Base-by-base conservation (phyloP, 495 filamentous ascomycete species). In the Schizothecium vesticola region DNA sequence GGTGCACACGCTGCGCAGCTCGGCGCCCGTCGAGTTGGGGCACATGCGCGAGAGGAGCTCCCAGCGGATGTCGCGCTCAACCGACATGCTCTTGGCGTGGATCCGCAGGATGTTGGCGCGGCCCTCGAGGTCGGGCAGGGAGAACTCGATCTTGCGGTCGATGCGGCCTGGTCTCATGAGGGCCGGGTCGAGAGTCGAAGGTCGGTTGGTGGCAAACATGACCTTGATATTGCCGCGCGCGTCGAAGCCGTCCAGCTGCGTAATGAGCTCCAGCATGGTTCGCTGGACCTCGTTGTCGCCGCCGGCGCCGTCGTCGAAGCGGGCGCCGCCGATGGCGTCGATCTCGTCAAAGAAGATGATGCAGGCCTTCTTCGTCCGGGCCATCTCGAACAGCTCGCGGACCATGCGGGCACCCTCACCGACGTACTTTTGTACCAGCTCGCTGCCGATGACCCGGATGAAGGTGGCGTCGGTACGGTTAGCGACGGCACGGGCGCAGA, bases 291-390 rank as follows among this genome's bases (percentile, higher is more conserved):
- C 95, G 77, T 99, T 99, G 79, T 99, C 95, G 69, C 95, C 95
- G 72, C 95, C 95, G 57, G 95, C 96, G 59, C 95, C 95, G 74
- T 99, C 95, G 74, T 99, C 95, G 74, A 99, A 98, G 73, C 95
- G 92, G n/a, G 95, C 95, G 69, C 95, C 95, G 75, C 95, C 95
- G 68, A 99, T 91, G 31, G 95, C 95, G 80, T 99, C 95, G 72
- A 99, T 95, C 82, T 99, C 95, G 82, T 99, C 95, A 79, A 99
- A 99, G 89, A 99, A 99, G 81, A 99, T 99, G 76, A 99, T 99
- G 80, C 95, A 99, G 19, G 95, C 95, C 80, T 99, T 99, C 88
- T 99, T 99, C 57, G 95, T 99, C 62, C 95, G 91, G 21, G 96
- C 95, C 95, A 99, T 99, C 81, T 99, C 95, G 81, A 99, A 99